Conservation (phyloP, 1,139 yeast species). For the Chernovozyma aurita region DNA sequence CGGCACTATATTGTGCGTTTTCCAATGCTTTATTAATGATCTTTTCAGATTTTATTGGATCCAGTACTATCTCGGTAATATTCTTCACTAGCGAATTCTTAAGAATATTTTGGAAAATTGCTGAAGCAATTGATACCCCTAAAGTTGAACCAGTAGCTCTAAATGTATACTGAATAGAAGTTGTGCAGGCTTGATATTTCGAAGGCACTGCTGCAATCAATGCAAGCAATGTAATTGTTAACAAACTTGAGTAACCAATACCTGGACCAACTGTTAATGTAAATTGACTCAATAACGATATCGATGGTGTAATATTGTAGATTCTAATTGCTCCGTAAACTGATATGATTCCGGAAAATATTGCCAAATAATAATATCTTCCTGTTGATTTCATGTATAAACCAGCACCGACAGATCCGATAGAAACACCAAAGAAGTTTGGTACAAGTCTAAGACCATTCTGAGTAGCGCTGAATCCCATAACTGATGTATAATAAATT, state of each 20-base stretch:
- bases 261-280: constrained; percentile 45
- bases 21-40: constrained; percentile 51
- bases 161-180: constrained; percentile 72
- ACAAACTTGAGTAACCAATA: constrained; percentile 53
- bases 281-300: constrained; percentile 34
- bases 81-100: constrained; percentile 14
- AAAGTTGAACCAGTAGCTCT: constrained; percentile 71
- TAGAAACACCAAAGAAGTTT: constrained; percentile 64
- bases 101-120: constrained; percentile 49
- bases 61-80: constrained; percentile 23
- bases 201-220: constrained; percentile 61
- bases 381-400: constrained; percentile 67
- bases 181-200: constrained; percentile 65
- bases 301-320: constrained; percentile 32
- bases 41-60: constrained; percentile 28
- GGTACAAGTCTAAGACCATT: constrained; percentile 62
- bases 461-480: constrained; percentile 50
- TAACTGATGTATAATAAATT: constrained; percentile 55
- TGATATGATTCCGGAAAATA: constrained; percentile 40
- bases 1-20: constrained; percentile 50
- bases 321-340: constrained; percentile 44
- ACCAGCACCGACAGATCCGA: constrained; percentile 70
- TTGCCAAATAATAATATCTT: constrained; percentile 50
- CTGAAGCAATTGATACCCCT: constrained; percentile 66
- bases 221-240: constrained; percentile 64